Conservation (phyloP, 2,329 filamentous ascomycete species). For the Xylaria sp. region DNA sequence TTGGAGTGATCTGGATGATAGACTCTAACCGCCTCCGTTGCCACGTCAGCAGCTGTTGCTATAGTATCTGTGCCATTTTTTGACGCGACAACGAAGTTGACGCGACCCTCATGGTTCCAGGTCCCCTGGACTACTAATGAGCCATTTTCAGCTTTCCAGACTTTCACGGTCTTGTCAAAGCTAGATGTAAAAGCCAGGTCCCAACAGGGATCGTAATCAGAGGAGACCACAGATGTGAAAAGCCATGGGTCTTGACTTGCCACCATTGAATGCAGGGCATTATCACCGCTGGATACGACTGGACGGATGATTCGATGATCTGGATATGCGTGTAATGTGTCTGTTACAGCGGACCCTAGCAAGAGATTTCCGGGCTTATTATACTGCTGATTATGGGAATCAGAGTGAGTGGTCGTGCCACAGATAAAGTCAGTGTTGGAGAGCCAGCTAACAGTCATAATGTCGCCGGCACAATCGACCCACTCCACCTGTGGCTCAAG, state of each 20-base stretch:
- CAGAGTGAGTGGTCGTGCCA: constrained; percentile 71
- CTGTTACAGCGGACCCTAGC: constrained; percentile 60
- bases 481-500: constrained; percentile 65
- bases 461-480: constrained; percentile 71
- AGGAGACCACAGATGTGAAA: constrained; percentile 72
- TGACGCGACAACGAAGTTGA: constrained; percentile 71
- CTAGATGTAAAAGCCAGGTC: constrained; percentile 67
- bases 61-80: constrained; percentile 61
- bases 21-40: constrained; percentile 65
- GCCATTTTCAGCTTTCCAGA: constrained; percentile 62
- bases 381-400: constrained; percentile 72
- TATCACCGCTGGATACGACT: constrained; percentile 63
- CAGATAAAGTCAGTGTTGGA: constrained; percentile 66
- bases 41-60: constrained; percentile 69
- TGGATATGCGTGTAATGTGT: constrained; percentile 62
- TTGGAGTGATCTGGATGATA: constrained; percentile 57
- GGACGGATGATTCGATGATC: constrained; percentile 69
- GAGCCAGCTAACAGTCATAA: constrained; percentile 68
- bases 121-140: constrained; percentile 60
- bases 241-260: constrained; percentile 71
- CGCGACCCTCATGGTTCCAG: constrained; percentile 68
- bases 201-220: constrained; percentile 62
- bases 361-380: constrained; percentile 72
- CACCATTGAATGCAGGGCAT: constrained; percentile 66
- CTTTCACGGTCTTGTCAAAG: constrained; percentile 71